Evolutionary conservation across 305 asterid species (phyloP).

Genomic region (Solanum hybrid): DNA sequence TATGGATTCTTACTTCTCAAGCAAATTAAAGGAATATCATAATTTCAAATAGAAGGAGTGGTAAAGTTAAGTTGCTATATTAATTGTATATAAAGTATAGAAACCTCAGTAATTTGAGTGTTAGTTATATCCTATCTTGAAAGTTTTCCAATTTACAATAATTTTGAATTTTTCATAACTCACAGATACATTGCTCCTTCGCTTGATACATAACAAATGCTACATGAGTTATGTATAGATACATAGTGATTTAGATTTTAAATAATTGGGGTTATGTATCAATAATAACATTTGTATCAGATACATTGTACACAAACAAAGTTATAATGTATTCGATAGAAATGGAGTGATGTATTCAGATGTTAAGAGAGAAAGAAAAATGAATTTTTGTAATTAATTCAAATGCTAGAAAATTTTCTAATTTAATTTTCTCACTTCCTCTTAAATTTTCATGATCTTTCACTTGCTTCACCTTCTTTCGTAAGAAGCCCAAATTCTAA

Average conservation of each 20-base stretch:
- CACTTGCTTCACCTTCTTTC: neutral
- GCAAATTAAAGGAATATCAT: neutral
- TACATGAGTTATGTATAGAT: too few relatives aligned
- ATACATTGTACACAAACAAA: neutral
- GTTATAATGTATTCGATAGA: too few relatives aligned
- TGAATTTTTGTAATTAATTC: too few relatives aligned
- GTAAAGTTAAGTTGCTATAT: neutral
- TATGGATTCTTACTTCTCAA: neutral
- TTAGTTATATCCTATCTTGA: neutral
- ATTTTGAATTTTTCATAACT: too few relatives aligned
- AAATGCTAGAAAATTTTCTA: neutral
- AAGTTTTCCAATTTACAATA: neutral
- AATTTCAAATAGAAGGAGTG: neutral
- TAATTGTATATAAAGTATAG: neutral
- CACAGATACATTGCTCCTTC: neutral
- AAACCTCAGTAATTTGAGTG: neutral
- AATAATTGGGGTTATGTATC: too few relatives aligned
- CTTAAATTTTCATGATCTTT: neutral
- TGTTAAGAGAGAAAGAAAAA: neutral
- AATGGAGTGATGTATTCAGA: neutral
- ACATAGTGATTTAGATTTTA: neutral
- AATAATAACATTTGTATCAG: neutral
- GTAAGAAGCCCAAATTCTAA: neutral
- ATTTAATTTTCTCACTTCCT: neutral
- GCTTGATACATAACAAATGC: neutral